phyloP scores from a whole-genome alignment of 768 basidiomycete species.

The Lepiota brunneoincarnata region DNA sequence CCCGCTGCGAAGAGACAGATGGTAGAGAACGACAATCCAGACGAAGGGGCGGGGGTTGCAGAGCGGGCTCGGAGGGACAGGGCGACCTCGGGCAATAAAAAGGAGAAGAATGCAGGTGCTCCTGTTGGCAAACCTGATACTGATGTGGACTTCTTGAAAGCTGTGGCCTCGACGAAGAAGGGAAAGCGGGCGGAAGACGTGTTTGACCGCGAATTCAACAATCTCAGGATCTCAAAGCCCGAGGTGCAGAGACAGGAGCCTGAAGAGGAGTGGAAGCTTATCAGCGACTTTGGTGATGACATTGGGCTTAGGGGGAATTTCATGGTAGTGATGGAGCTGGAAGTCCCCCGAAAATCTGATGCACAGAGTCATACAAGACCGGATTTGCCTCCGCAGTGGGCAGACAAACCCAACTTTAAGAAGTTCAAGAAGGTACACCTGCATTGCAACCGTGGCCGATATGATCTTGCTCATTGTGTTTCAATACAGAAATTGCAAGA shows the following conservation, averaged over 20 bases:
- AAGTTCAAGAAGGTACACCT: constrained; percentile 70
- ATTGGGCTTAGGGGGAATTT: constrained; percentile 68
- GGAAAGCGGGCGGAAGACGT: constrained; percentile 66
- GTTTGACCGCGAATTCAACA: constrained; percentile 80
- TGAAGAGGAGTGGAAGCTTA: constrained; percentile 53
- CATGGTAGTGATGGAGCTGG: constrained; percentile 73
- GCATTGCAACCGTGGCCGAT: not conserved
- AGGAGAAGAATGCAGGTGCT: constrained; percentile 25
- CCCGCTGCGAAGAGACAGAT: constrained; percentile 42
- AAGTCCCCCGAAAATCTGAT: constrained; percentile 38
- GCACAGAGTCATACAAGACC: not conserved
- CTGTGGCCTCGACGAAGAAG: constrained; percentile 68
- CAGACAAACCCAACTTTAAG: constrained; percentile 65
- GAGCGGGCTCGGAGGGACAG: not conserved
- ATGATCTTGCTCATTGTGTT: not conserved
- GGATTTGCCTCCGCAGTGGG: constrained; percentile 33
- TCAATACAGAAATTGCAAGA: constrained; percentile 24
- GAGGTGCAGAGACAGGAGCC: constrained; percentile 31
- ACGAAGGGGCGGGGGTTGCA: constrained; percentile 16
- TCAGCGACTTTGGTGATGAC: constrained; percentile 68
- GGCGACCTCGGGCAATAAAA: constrained; percentile 9
- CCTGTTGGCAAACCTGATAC: constrained; percentile 54
- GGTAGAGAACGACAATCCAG: constrained; percentile 34
- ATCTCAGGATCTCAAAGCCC: constrained; percentile 68
- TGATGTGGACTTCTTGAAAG: constrained; percentile 69